Evolutionary conservation across 2,329 filamentous ascomycete species (phyloP).

Genomic region (Epichloe brachyelytri): DNA sequence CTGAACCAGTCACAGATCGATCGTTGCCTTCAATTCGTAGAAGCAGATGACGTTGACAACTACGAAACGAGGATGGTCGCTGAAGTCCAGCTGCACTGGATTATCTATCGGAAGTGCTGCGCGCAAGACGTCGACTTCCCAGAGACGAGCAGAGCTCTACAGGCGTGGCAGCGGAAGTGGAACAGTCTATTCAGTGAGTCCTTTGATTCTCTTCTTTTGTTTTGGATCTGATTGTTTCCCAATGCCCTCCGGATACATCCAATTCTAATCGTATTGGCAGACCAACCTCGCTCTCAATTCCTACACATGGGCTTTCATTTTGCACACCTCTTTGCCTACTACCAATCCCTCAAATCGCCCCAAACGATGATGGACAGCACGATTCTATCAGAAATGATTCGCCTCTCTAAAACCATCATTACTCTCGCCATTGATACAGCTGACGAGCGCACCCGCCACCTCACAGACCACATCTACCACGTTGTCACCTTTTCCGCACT

Average conservation of each 20-base stretch:
- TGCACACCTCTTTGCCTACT: conserved; percentile 12
- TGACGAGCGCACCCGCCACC: conserved; percentile 15
- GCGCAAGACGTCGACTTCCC: conserved; percentile 3
- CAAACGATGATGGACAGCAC: conserved; percentile 7
- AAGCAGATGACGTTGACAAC: conserved; percentile 9
- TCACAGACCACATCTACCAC: conserved; percentile 19
- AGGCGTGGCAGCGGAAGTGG: conserved; percentile 13
- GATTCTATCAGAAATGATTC: conserved; percentile 13
- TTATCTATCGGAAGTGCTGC: conserved; percentile 13
- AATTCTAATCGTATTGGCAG: conserved; percentile 3
- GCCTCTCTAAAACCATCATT: conserved; percentile 12
- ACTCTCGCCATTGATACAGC: conserved; percentile 16
- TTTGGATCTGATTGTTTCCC: no score
- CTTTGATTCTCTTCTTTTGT: no score
- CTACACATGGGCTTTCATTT: conserved; percentile 18
- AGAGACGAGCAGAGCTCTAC: conserved; percentile 5
- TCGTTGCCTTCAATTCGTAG: conserved; percentile 8
- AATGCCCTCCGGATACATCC: not conserved
- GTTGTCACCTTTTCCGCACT: conserved; percentile 16
- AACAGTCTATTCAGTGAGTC: conserved; percentile 7
- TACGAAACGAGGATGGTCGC: conserved; percentile 17
- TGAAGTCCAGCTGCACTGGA: conserved; percentile 17
- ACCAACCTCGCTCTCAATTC: conserved; percentile 16
- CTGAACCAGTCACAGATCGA: conserved; percentile 12
- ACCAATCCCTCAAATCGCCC: conserved; percentile 12